Conservation (phyloP, 1,284 basidiomycete species). For the Pseudozyma flocculosa region DNA sequence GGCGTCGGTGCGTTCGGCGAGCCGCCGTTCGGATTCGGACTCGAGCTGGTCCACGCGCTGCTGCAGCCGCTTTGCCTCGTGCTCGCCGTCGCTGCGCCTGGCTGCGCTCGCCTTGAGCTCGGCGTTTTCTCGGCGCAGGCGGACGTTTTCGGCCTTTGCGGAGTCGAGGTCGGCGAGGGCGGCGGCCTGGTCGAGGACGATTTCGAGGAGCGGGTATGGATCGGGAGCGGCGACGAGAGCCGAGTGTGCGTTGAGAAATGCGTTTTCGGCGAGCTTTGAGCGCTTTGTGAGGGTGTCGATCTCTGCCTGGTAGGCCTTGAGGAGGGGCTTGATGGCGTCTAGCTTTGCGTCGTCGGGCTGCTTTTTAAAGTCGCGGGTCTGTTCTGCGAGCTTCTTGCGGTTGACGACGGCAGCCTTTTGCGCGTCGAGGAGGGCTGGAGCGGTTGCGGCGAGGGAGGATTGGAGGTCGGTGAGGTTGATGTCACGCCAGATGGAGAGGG, state of each 20-base stretch:
- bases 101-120: slow-evolving; percentile 9
- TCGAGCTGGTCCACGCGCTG: slow-evolving; percentile 51
- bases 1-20: slow-evolving; percentile 78
- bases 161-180: slow-evolving; percentile 30
- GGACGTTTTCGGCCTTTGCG: slow-evolving; percentile 19
- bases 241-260: slow-evolving; percentile 74
- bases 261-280: slow-evolving; percentile 85
- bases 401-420: slow-evolving; percentile 46
- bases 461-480: slow-evolving; percentile 35
- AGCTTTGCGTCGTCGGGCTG: slow-evolving; percentile 39
- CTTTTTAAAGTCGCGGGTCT: slow-evolving; percentile 53
- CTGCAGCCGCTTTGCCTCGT: slow-evolving; percentile 70
- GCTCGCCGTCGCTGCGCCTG: slow-evolving; percentile 76
- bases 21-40: slow-evolving; percentile 80
- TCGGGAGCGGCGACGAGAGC: slow-evolving; percentile 85
- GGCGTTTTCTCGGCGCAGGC: slow-evolving; percentile 18
- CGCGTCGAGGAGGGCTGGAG: slow-evolving; percentile 23
- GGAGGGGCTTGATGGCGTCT: slow-evolving; percentile 47
- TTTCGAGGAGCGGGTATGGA: slow-evolving; percentile 91
- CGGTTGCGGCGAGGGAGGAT: slow-evolving; percentile 21
- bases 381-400: slow-evolving; percentile 51
- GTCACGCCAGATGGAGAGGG: slow-evolving; percentile 41
- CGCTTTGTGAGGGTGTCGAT: slow-evolving; percentile 92
- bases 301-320: slow-evolving; percentile 77
- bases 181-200: slow-evolving; percentile 67